Evolutionary conservation across 169 alveolate genomes (phyloP), one percentile per base, ranked within the genome.

Genomic region (Perkinsus chesapeaki): DNA sequence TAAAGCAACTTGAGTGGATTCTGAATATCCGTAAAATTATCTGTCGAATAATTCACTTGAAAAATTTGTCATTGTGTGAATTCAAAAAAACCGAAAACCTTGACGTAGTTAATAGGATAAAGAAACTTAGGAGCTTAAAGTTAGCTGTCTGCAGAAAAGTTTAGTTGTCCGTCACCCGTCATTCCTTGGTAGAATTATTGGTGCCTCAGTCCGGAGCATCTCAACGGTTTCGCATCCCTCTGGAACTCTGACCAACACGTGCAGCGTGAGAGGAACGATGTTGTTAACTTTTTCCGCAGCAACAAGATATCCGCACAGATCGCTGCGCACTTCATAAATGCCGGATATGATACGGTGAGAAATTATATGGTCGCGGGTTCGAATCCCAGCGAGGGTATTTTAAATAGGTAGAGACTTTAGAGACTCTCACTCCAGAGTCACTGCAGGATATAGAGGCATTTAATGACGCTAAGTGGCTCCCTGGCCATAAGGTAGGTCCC

Each of bases 401-500:
- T 91, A 1, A 82, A 10, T 39, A 94, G 96, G 93, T 97, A 39
- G 98, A 97, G 93, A 96, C 98, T 39, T 94, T 97, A 91, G 94
- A 96, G 34, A 96, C 98, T 39, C 94, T 97, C 91, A 97, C 97
- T 39, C 94, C 96, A 43, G 98, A 96, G 92, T 92, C 98, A 7
- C 94, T 97, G 93, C 98, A 96, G 60, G 98, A 97, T 92, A 97
- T 97, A 43, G 98, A 97, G 95, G 93, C 95, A 43, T 97, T 95
- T 95, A 96, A 96, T 73, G 95, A 96, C 47, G 96, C 97, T 39
- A 95, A 96, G 92, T 97, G 98, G 98, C 96, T 97, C 47, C 98
- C 98, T 0, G 98, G 98, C 0, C 98, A 97, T 96, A 97, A 97
- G 94, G 97, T 97, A 23, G 27, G 36, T n/a, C n/a, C n/a, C n/a